phyloP scores from a whole-genome alignment of 2,329 filamentous ascomycete genomes.

The Nemania sp. region DNA sequence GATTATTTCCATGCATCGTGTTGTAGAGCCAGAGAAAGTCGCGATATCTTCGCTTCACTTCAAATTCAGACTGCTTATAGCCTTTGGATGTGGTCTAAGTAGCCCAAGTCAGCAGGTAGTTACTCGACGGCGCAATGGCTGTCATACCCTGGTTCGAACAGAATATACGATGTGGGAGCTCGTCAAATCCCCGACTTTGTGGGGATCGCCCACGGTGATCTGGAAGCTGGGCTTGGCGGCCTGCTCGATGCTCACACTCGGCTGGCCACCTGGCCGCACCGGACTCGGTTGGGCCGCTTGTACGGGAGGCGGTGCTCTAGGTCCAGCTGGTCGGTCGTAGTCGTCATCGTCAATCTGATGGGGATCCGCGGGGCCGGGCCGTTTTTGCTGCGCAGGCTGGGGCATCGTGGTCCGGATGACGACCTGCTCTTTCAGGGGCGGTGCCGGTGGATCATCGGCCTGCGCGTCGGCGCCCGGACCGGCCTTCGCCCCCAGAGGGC shows the following conservation, averaged over 20 bases:
- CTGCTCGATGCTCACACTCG: constrained; percentile 89
- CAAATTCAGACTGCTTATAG: constrained; percentile 89
- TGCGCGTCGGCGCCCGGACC: constrained; percentile 39
- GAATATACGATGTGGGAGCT: constrained; percentile 98
- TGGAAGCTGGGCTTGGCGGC: constrained; percentile 89
- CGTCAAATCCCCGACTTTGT: constrained; percentile 96
- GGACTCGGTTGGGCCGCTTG: constrained; percentile 59
- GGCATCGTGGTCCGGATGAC: constrained; percentile 63
- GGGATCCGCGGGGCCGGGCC: constrained; percentile 54
- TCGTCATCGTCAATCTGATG: constrained; percentile 75
- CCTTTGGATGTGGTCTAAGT: constrained; percentile 88
- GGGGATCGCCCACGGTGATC: constrained; percentile 91
- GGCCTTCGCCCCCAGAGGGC: constrained; percentile 61
- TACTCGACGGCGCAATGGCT: not conserved
- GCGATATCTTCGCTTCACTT: constrained; percentile 89
- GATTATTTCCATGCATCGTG: constrained; percentile 90
- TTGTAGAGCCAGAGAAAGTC: constrained; percentile 99
- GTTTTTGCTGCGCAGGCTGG: constrained; percentile 45
- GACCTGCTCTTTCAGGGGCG: constrained; percentile 68
- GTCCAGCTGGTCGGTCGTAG: constrained; percentile 50
- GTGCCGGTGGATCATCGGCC: constrained; percentile 64
- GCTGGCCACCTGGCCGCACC: constrained; percentile 59
- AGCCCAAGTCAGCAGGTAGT: constrained; percentile 27
- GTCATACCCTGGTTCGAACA: constrained; percentile 80
- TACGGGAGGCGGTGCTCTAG: constrained; percentile 69